Evolutionary conservation across 106 monocot species (phyloP), one percentile per base, ranked within the genome.

Genomic region (Dendrobium nobile): DNA sequence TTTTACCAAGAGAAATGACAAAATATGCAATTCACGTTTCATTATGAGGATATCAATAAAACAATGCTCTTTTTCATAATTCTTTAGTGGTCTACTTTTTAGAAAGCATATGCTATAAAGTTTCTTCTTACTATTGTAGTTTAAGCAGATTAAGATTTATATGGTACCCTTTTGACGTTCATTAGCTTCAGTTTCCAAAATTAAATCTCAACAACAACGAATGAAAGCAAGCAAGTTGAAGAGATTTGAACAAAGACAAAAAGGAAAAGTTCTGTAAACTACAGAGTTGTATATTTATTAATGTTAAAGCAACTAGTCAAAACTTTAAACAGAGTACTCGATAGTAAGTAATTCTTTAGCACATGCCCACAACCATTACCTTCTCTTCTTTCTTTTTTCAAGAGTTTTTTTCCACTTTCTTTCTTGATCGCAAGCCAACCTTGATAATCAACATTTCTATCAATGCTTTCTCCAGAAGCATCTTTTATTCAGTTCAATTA

Each of bases 321-420:
- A 28, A 70, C 1, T 70, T 28, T 70, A 37, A 70, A 37, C 28
- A 70, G 37, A 33, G 15, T 70, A 70, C 15, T 31, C 27, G 8
- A 67, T 70, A 28, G 70, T 33, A 70, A 24, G 24, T 33, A 2
- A 37, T 10, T 19, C n/a, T 74, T 74, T 44, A 1, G 3, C 1
- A 44, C 27, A 76, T 76, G 22, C 11, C 48, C 7, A 26, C 4
- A 11, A 76, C 13, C 22, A 48, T 83, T 89, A 94, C 97, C 90
- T 92, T 11, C 85, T 86, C 68, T 79, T 89, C 75, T 98, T 98
- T 82, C 86, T 91, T 79, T 89, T 76, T 24, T 92, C 89, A 79
- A 87, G 94, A 67, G 58, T 77, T 19, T 85, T 54, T 84, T 87
- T 98, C 97, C 97, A 98, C 84, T 95, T 98, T 77, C 97, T 98